These are phyloP conservation scores for Lentinula guzmanii DNA, from an alignment of 768 basidiomycete species.

Conservation along the genomic window DNA sequence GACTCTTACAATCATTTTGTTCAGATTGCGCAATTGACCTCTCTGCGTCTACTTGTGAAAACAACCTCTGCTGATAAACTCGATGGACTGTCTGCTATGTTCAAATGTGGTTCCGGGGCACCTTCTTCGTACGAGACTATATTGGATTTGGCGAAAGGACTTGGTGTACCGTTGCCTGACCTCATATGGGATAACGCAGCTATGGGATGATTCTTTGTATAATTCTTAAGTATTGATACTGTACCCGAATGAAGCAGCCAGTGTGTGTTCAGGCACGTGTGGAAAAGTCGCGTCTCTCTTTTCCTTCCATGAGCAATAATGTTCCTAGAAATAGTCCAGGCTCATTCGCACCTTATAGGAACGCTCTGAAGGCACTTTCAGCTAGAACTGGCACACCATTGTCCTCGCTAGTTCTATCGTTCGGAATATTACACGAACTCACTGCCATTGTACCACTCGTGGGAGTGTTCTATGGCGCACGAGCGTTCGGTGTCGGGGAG, in stretches of 20 bases:
- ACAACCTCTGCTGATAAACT: constrained; percentile 55
- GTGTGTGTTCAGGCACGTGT: neutral
- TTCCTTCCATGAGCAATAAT: neutral
- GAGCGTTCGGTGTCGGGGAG: constrained; percentile 65
- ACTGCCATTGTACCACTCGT: constrained; percentile 77
- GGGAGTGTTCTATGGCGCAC: constrained; percentile 65
- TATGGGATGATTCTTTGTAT: neutral
- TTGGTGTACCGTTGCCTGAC: constrained; percentile 29
- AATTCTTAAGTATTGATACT: too few relatives aligned
- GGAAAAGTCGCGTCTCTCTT: neutral
- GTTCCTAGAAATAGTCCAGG: neutral
- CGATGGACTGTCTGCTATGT: constrained; percentile 58
- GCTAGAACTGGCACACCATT: constrained; percentile 68
- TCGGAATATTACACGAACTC: constrained; percentile 79
- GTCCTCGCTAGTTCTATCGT: constrained; percentile 71
- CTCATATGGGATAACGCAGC: constrained; percentile 24
- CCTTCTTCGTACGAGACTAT: constrained; percentile 36
- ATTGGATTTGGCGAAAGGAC: constrained; percentile 32
- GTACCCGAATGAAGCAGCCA: too few relatives aligned
- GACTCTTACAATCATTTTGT: constrained; percentile 1
- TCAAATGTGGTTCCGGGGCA: constrained; percentile 50
- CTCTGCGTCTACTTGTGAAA: constrained; percentile 61
- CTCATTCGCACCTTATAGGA: constrained; percentile 30
- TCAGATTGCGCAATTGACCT: constrained; percentile 63
- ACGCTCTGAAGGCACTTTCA: constrained; percentile 55